phyloP scores from a whole-genome alignment of 169 alveolate species.

The Plasmodium ovale region DNA sequence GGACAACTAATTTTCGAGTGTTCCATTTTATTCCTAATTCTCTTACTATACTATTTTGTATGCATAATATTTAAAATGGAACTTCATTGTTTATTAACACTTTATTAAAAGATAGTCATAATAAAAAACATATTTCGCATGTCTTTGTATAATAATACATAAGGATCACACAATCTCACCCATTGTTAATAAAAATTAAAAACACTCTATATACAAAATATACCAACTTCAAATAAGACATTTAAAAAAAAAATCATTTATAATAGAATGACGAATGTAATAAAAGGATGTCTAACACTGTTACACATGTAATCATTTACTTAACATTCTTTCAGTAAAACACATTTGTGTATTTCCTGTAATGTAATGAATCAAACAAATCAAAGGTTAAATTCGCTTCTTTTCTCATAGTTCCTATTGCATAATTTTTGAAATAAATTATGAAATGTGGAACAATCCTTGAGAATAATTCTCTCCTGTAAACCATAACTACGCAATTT shows the following conservation, averaged over 20 bases:
- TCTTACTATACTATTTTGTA: not conserved
- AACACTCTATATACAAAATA: not conserved
- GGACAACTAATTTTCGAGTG: too few relatives aligned
- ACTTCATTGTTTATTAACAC: not conserved
- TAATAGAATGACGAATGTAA: not conserved
- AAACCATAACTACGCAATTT: too few relatives aligned
- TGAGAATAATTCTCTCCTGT: too few relatives aligned
- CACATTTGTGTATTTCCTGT: not conserved
- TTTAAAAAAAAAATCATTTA: too few relatives aligned
- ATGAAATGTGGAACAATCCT: too few relatives aligned
- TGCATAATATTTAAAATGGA: conserved; percentile 2
- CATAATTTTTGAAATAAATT: too few relatives aligned
- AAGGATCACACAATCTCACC: not conserved
- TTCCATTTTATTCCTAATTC: conserved; percentile 5
- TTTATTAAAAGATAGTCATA: not conserved
- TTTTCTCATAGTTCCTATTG: too few relatives aligned
- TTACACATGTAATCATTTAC: not conserved
- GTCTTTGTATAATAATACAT: not conserved
- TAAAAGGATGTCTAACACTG: too few relatives aligned
- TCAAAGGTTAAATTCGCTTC: not conserved
- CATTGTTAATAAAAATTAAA: not conserved
- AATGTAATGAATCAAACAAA: not conserved
- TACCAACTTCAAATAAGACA: not conserved
- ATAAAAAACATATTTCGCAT: not conserved
- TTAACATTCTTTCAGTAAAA: not conserved